Evolutionary conservation across 208 protist species (phyloP), one percentile per base, ranked within the genome.

Genomic region (Leishmania turanica): DNA sequence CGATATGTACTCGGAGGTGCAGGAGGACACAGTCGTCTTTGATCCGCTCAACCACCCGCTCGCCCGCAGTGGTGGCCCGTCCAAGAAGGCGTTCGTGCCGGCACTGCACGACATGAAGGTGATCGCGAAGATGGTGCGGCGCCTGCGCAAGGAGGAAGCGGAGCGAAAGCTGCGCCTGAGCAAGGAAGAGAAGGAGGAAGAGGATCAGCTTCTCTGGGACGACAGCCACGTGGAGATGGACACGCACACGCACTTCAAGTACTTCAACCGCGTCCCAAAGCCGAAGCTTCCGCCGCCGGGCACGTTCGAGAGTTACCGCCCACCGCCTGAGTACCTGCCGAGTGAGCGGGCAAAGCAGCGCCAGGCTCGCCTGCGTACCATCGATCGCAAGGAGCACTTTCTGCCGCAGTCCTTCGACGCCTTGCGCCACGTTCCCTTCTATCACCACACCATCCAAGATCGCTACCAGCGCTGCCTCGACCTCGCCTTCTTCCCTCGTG

Each of bases 401-500:
- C 79, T 98, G 6, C 97, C 99, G 19, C 87, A 96, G 75, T 91
- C 95, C 78, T 99, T 98, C 86, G 91, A 95, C 64, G 85, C 88
- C 66, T 89, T 99, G 13, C 95, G 98, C 45, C 90, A 98, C 75
- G 97, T 99, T 7, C 99, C 99, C 19, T 96, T 94, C 45, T 99
- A 99, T 87, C 83, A 95, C 51, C 86, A 98, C 65, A 97, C 98
- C 21, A 93, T 99, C 72, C 91, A 99, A 82, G 99, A 99, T 81
- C 94, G 98, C 45, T 99, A 99, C 81, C 99, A 99, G 86, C 95
- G 99, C 49, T 99, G 99, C 89, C 93, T 99, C 24, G 99, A 99
- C 90, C 96, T 99, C 37, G 99, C 99, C 84, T 93, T 99, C 68
- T 99, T 99, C 89, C 98, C 99, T 9, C 94, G 99, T 53, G 88